phyloP scores from a whole-genome alignment of 1,284 basidiomycete genomes.

The Cutaneotrichosporon cavernicola region DNA sequence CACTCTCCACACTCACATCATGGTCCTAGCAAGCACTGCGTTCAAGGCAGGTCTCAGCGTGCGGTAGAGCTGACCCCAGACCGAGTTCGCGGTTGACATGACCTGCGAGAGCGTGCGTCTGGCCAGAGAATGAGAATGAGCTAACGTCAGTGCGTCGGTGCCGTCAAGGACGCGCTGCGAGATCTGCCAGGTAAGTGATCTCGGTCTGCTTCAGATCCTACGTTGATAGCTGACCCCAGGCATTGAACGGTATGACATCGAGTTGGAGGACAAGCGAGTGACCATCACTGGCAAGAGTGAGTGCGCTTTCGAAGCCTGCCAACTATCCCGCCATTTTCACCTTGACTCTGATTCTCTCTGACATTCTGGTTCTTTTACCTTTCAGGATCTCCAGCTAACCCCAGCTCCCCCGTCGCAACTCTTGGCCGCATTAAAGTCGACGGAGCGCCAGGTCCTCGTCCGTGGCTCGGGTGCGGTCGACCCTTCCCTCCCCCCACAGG shows the following conservation, averaged over 20 bases:
- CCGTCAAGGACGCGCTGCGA: slow-evolving; percentile 42
- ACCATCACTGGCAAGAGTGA: slow-evolving; percentile 51
- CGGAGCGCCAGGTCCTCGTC: slow-evolving; percentile 54
- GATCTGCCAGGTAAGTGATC: slow-evolving; percentile 35
- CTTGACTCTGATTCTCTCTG: neutral
- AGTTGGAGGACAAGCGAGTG: slow-evolving; percentile 51
- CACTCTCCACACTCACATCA: slow-evolving; percentile 11
- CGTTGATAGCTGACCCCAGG: slow-evolving; percentile 28
- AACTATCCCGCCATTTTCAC: neutral
- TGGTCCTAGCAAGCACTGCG: slow-evolving; percentile 38
- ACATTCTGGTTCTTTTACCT: neutral
- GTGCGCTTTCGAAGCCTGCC: slow-evolving; percentile 13
- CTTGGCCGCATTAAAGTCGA: slow-evolving; percentile 50
- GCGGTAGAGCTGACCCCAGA: slow-evolving; percentile 31
- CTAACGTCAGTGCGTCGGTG: slow-evolving; percentile 47
- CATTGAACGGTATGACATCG: slow-evolving; percentile 52
- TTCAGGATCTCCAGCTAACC: slow-evolving; percentile 13
- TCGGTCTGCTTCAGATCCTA: too few species aligned
- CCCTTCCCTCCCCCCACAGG: slow-evolving; percentile 32
- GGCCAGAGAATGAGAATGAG: neutral
- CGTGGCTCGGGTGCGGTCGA: slow-evolving; percentile 45
- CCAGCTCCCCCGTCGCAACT: slow-evolving; percentile 52
- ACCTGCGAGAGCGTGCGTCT: slow-evolving; percentile 49
- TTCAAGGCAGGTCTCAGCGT: slow-evolving; percentile 34
- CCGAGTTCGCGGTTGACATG: slow-evolving; percentile 55